Percentiles rank a stretch among this genome's conserved stretches.
phyloP scores from a whole-genome alignment of 352 stramenopile genomes.

The Phytopythium vexans region DNA sequence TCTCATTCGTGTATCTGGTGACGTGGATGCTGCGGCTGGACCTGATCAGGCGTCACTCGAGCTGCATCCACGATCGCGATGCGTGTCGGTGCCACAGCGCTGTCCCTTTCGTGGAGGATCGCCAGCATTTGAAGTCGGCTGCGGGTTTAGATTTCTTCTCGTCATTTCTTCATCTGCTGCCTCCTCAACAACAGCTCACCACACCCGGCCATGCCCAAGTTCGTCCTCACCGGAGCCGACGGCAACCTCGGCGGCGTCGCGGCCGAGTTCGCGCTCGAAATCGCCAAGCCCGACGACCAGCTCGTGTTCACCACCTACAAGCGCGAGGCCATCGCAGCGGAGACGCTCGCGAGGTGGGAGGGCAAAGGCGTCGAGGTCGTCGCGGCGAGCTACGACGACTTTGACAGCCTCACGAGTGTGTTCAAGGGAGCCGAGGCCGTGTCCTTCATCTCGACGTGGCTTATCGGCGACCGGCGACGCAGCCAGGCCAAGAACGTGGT shows the following conservation, averaged over 20 bases:
- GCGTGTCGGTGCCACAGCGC: too few species aligned
- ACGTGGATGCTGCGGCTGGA: too few species aligned
- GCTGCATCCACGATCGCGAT: too few species aligned
- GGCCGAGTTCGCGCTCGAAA: constrained; percentile 22
- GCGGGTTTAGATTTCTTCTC: too few species aligned
- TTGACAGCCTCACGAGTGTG: constrained; percentile 17
- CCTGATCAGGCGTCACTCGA: too few species aligned
- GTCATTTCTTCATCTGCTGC: too few species aligned
- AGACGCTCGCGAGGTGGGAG: constrained; percentile 9
- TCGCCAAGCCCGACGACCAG: constrained; percentile 12
- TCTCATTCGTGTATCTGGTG: too few species aligned
- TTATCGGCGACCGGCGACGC: constrained; percentile 19
- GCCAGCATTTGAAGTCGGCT: too few species aligned
- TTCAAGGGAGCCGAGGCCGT: constrained; percentile 19
- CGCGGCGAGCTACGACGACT: constrained; percentile 17
- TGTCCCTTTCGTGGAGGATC: too few species aligned
- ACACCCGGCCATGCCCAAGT: constrained; percentile 17
- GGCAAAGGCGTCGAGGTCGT: constrained; percentile 14
- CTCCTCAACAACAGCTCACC: background rate
- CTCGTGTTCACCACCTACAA: constrained; percentile 25
- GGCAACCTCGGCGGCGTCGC: constrained; percentile 23
- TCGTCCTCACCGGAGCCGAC: constrained; percentile 21
- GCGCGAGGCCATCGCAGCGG: constrained; percentile 12
- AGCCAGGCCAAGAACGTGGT: constrained; percentile 15
- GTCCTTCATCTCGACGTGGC: constrained; percentile 21